Evolutionary conservation across 2,329 filamentous ascomycete genomes (phyloP).

Genomic region (Paramyrothecium roridum): DNA sequence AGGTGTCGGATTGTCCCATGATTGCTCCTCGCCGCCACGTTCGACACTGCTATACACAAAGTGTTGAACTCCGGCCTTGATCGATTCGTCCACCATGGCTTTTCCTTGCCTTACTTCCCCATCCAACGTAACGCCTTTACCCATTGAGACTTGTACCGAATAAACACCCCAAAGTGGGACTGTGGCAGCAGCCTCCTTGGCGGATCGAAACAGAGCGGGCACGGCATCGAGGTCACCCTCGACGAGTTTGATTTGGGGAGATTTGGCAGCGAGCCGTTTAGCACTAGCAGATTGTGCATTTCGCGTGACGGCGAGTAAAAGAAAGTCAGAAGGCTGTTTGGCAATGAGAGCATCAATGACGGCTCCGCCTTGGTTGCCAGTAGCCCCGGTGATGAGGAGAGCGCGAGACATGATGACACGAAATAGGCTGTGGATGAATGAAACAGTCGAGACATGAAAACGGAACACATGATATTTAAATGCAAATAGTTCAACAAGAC

Average conservation of each 20-base stretch:
- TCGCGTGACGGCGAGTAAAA: not conserved
- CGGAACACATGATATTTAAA: not conserved
- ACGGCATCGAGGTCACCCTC: slow-evolving; percentile 5
- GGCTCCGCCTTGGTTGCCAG: slow-evolving; percentile 3
- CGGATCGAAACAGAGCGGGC: slow-evolving; percentile 8
- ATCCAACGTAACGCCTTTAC: slow-evolving; percentile 8
- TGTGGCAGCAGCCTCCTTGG: slow-evolving; percentile 6
- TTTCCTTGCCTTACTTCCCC: slow-evolving; percentile 3
- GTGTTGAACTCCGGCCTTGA: slow-evolving; percentile 9
- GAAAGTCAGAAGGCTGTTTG: slow-evolving; percentile 5
- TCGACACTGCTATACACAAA: slow-evolving; percentile 27
- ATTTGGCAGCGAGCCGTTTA: not conserved
- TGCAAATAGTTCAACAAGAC: not conserved
- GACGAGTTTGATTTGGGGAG: not conserved
- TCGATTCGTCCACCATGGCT: slow-evolving; percentile 6
- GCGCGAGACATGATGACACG: slow-evolving; percentile 10
- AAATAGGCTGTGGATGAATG: not conserved
- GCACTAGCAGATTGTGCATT: not conserved
- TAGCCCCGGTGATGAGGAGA: slow-evolving; percentile 5
- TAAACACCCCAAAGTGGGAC: slow-evolving; percentile 4
- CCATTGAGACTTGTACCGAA: slow-evolving; percentile 11
- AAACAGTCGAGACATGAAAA: not conserved
- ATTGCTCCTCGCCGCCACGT: slow-evolving; percentile 18
- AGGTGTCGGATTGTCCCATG: slow-evolving; percentile 15
- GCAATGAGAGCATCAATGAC: slow-evolving; percentile 9